These are phyloP conservation scores for Colletotrichum liaoningense DNA, from an alignment of 2,329 filamentous ascomycete species.

Conservation along the genomic window DNA sequence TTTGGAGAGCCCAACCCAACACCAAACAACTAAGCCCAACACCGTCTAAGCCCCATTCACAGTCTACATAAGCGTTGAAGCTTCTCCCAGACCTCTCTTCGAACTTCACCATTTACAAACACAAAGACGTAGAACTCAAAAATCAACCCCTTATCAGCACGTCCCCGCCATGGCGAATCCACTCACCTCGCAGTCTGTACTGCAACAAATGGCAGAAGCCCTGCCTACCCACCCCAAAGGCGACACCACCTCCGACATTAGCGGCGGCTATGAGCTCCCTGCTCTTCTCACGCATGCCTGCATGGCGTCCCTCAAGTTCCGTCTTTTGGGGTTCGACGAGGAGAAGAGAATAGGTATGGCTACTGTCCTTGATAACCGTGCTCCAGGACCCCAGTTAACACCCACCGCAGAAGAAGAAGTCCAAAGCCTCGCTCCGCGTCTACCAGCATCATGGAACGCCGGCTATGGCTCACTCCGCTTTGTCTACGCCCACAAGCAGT, in stretches of 20 bases:
- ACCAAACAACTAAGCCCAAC: neutral
- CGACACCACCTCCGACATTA: constrained; percentile 71
- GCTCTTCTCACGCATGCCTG: constrained; percentile 87
- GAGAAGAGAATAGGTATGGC: constrained; percentile 77
- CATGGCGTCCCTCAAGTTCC: constrained; percentile 83
- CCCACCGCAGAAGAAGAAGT: constrained; percentile 64
- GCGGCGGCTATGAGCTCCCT: constrained; percentile 82
- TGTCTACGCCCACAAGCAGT: constrained; percentile 87
- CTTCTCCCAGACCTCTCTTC: neutral
- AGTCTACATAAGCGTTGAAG: neutral
- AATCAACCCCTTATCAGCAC: neutral
- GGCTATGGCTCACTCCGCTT: constrained; percentile 80
- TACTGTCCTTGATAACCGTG: neutral
- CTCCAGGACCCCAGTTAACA: constrained; percentile 4
- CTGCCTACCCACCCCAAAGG: constrained; percentile 64
- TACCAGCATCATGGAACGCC: constrained; percentile 85
- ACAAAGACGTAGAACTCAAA: constrained; percentile 4
- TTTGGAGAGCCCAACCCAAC: neutral
- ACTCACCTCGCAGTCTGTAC: constrained; percentile 57
- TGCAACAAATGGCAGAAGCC: constrained; percentile 69
- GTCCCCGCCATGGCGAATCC: constrained; percentile 44
- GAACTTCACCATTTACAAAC: neutral
- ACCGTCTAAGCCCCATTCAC: neutral
- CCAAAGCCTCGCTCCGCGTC: constrained; percentile 66
- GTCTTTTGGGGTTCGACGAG: constrained; percentile 85